Evolutionary conservation across 306 rosid species (phyloP).

Genomic region (Dalbergia cochinchinensis): DNA sequence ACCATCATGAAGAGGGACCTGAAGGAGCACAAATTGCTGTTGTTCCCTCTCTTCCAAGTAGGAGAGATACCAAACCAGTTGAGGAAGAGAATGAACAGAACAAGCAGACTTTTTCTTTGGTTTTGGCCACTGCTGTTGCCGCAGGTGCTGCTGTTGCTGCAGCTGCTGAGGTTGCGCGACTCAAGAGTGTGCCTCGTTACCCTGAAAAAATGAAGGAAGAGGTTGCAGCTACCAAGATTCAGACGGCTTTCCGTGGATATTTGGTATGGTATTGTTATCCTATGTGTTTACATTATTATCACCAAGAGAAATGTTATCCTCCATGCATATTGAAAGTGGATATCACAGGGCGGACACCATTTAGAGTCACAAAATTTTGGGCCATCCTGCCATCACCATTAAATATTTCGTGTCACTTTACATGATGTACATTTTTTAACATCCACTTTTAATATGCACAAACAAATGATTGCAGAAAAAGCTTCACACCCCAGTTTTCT

Average conservation of each 20-base stretch:
- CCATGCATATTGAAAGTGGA: too few species aligned
- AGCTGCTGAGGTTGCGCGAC: constrained; percentile 75
- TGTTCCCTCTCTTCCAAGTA: constrained; percentile 50
- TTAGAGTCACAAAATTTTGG: too few species aligned
- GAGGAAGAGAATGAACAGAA: constrained; percentile 65
- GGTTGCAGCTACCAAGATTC: constrained; percentile 78
- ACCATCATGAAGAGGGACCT: constrained; percentile 37
- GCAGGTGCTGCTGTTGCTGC: constrained; percentile 94
- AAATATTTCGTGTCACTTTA: too few species aligned
- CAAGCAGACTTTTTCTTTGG: constrained; percentile 80
- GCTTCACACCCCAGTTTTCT: too few species aligned
- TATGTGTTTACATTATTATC: not conserved
- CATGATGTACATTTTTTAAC: too few species aligned
- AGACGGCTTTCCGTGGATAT: constrained; percentile 75
- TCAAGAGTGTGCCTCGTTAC: constrained; percentile 39
- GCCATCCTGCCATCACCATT: too few species aligned
- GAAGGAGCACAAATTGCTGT: constrained; percentile 43
- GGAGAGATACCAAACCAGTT: constrained; percentile 43
- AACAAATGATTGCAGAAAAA: not conserved
- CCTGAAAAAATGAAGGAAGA: constrained; percentile 59
- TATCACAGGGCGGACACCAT: too few species aligned
- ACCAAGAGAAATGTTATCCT: too few species aligned
- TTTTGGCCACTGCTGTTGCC: constrained; percentile 80
- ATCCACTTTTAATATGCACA: too few species aligned
- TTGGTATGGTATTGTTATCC: constrained; percentile 56